Evolutionary conservation across 2,329 filamentous ascomycete genomes (phyloP).

Genomic region (Alternaria dauci): DNA sequence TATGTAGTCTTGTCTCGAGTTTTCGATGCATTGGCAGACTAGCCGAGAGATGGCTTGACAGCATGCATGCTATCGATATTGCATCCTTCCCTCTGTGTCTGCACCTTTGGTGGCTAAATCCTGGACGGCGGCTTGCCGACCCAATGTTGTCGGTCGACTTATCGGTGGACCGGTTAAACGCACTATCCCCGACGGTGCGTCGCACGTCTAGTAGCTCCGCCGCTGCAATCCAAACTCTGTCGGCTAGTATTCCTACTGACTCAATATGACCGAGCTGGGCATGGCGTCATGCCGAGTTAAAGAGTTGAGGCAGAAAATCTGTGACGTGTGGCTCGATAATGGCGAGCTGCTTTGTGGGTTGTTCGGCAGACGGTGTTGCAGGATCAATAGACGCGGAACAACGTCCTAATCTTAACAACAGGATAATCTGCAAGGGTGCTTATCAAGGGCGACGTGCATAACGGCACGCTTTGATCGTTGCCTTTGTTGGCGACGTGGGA

Average conservation of each 20-base stretch:
- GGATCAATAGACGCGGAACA: conserved; percentile 4
- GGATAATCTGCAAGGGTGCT: conserved; percentile 10
- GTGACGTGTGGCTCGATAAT: conserved; percentile 18
- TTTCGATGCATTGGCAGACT: conserved; percentile 1
- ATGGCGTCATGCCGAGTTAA: conserved; percentile 12
- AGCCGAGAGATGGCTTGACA: not conserved
- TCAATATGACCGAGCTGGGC: conserved; percentile 5
- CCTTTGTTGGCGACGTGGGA: conserved; percentile 1
- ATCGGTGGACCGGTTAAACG: conserved; percentile 8
- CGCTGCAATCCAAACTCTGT: conserved; percentile 9
- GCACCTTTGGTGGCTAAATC: conserved; percentile 16
- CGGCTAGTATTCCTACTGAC: conserved; percentile 4
- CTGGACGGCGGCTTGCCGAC: conserved; percentile 11
- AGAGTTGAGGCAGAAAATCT: conserved; percentile 8
- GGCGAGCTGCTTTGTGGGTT: conserved; percentile 18
- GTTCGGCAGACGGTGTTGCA: conserved; percentile 3
- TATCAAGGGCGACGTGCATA: conserved; percentile 7
- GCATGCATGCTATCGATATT: conserved; percentile 14
- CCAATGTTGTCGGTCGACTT: conserved; percentile 10
- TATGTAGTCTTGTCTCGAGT: not conserved
- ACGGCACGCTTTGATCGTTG: not conserved
- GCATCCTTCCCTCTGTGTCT: conserved; percentile 11
- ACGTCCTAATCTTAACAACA: conserved; percentile 13
- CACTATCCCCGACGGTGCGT: conserved; percentile 14
- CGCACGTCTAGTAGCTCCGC: conserved; percentile 6